Evolutionary conservation across 2,329 filamentous ascomycete genomes (phyloP).

Genomic region (Kalaharituber pfeilii): DNA sequence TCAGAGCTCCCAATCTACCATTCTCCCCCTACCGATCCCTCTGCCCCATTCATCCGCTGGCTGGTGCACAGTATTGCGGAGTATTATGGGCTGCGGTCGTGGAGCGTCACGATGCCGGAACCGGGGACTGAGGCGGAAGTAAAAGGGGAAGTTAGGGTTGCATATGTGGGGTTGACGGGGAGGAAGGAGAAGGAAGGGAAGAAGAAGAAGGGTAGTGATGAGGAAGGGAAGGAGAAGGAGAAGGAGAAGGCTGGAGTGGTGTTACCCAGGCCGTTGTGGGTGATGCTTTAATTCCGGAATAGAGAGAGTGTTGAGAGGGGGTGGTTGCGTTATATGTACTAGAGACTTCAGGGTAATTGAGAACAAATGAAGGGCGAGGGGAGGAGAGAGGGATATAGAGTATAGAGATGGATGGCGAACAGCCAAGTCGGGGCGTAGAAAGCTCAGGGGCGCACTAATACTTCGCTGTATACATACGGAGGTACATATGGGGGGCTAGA

Average conservation of each 20-base stretch:
- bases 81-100: constrained; percentile 79
- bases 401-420: no score
- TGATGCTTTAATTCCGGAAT: neutral
- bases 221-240: neutral
- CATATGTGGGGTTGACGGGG: neutral
- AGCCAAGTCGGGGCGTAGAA: no score
- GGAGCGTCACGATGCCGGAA: constrained; percentile 44
- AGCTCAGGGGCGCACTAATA: no score
- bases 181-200: neutral
- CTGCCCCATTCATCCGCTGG: constrained; percentile 41
- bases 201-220: neutral
- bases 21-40: neutral
- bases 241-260: neutral
- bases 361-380: no score
- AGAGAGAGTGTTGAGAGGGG: no score
- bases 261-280: neutral
- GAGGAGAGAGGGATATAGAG: no score
- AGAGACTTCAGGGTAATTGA: no score
- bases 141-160: neutral
- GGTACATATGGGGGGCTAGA: no score
- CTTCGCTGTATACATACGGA: no score
- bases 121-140: neutral
- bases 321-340: no score
- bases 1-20: neutral
- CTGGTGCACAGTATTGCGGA: constrained; percentile 79